Conservation (phyloP, 176 grass and related monocot genomes). For the Rhipidocladum racemiflorum region DNA sequence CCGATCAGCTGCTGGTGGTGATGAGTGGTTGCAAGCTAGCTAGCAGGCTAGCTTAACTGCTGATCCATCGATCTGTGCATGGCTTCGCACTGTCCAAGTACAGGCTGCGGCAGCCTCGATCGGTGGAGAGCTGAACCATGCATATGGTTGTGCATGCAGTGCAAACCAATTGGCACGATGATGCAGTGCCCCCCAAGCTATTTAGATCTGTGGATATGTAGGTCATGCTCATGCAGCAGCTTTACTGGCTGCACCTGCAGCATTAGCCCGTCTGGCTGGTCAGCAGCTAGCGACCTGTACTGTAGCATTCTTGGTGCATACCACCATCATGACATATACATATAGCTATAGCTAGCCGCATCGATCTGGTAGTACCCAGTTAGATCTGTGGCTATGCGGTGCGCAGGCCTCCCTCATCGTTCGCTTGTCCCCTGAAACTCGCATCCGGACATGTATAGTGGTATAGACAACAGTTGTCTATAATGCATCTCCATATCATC, state of each 20-base stretch:
- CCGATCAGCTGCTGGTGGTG: not conserved
- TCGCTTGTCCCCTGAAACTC: not conserved
- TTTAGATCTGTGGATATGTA: conserved; percentile 53
- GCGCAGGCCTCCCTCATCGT: not conserved
- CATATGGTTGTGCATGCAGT: not conserved
- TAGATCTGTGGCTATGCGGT: not conserved
- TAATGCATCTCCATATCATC: too few relatives aligned
- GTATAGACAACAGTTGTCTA: too few relatives aligned
- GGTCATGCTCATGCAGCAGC: too few relatives aligned
- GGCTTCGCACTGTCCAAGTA: not conserved
- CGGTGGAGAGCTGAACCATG: conserved; percentile 33
- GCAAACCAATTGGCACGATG: not conserved
- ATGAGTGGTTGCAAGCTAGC: not conserved
- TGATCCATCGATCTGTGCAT: not conserved
- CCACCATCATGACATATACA: not conserved
- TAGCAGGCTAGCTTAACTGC: not conserved
- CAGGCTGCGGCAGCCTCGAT: too few relatives aligned
- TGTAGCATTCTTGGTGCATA: conserved; percentile 28
- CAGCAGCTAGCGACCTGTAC: conserved; percentile 34
- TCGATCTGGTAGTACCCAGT: not conserved
- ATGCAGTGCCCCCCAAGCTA: not conserved
- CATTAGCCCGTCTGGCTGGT: not conserved
- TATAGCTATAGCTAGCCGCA: not conserved
- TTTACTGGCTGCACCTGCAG: not conserved
- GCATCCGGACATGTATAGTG: too few relatives aligned